Percentiles rank a stretch among this genome's conserved stretches.
Evolutionary conservation across 495 filamentous ascomycete genomes (phyloP).

Genomic region (Haplographium delicatum): DNA sequence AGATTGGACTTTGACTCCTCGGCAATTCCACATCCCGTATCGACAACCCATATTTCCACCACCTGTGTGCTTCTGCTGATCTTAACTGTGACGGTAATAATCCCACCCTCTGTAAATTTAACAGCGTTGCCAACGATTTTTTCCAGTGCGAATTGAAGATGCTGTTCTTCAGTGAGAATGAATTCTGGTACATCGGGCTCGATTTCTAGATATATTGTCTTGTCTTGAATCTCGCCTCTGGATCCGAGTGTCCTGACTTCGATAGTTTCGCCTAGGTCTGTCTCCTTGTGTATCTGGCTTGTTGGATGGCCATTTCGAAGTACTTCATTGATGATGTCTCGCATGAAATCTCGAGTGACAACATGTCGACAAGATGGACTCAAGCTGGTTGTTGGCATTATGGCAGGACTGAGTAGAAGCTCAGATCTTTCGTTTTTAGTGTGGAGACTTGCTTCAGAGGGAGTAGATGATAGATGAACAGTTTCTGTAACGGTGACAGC

Average conservation of each 20-base stretch:
- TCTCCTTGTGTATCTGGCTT: constrained; percentile 54
- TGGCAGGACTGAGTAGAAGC: not conserved
- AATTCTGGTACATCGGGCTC: constrained; percentile 59
- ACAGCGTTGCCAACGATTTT: constrained; percentile 76
- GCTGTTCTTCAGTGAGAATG: constrained; percentile 44
- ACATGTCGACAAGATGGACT: constrained; percentile 45
- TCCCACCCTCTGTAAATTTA: constrained; percentile 71
- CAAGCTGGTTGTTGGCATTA: constrained; percentile 15
- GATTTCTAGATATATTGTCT: constrained; percentile 64
- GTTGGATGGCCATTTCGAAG: constrained; percentile 68
- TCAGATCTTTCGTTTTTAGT: not conserved
- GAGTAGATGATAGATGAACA: not conserved
- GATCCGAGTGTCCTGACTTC: constrained; percentile 56
- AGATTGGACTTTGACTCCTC: constrained; percentile 62
- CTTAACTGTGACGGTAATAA: constrained; percentile 54
- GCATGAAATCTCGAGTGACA: constrained; percentile 60
- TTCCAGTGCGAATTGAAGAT: constrained; percentile 52
- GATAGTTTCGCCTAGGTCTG: constrained; percentile 60
- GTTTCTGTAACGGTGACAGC: not conserved
- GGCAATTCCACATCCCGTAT: constrained; percentile 72
- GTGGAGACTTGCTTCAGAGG: not conserved
- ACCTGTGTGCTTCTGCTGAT: constrained; percentile 35
- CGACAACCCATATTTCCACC: constrained; percentile 54
- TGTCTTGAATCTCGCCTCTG: constrained; percentile 51
- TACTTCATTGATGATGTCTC: constrained; percentile 63